Conservation (phyloP, 305 asterid genomes). For the Stenogyne calaminthoides region DNA sequence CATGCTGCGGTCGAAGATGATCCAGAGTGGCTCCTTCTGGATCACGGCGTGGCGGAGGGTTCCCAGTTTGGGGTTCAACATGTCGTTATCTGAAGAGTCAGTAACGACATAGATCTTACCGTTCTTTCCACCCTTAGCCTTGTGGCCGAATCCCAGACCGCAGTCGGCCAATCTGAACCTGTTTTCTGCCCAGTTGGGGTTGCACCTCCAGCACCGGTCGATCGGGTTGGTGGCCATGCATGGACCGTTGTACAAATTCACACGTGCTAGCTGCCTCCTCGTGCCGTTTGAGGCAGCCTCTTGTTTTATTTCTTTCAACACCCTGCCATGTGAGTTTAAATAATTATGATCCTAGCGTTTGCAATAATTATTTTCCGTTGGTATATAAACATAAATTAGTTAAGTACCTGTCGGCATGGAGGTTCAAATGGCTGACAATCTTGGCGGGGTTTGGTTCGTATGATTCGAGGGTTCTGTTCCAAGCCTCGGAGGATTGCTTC, state of each 20-base stretch:
- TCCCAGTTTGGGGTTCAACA: constrained; percentile 59
- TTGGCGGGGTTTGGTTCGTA: constrained; percentile 49
- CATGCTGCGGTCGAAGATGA: constrained; percentile 55
- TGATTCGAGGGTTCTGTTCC: constrained; percentile 48
- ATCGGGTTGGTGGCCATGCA: constrained; percentile 68
- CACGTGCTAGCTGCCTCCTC: constrained; percentile 40
- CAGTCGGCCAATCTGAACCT: constrained; percentile 71
- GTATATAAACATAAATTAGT: too few relatives aligned
- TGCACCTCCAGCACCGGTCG: constrained; percentile 80
- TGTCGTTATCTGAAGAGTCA: constrained; percentile 51
- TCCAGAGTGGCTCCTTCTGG: constrained; percentile 70
- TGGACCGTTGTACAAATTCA: constrained; percentile 36
- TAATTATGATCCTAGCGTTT: too few relatives aligned
- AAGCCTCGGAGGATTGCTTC: constrained; percentile 39
- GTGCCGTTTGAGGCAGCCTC: constrained; percentile 33
- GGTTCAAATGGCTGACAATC: constrained; percentile 42
- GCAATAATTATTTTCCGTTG: too few relatives aligned
- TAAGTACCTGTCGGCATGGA: constrained; percentile 38
- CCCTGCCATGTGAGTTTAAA: neutral
- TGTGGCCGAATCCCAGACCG: constrained; percentile 59
- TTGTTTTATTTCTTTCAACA: constrained; percentile 34
- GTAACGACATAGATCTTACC: constrained; percentile 55
- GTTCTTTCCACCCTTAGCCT: constrained; percentile 65
- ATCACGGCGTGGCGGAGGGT: constrained; percentile 76
- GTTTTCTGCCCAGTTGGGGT: constrained; percentile 59